These are phyloP conservation scores for Backusella liffmaniae DNA, from an alignment of 192 early-diverging fungal genomes.

Conservation along the genomic window DNA sequence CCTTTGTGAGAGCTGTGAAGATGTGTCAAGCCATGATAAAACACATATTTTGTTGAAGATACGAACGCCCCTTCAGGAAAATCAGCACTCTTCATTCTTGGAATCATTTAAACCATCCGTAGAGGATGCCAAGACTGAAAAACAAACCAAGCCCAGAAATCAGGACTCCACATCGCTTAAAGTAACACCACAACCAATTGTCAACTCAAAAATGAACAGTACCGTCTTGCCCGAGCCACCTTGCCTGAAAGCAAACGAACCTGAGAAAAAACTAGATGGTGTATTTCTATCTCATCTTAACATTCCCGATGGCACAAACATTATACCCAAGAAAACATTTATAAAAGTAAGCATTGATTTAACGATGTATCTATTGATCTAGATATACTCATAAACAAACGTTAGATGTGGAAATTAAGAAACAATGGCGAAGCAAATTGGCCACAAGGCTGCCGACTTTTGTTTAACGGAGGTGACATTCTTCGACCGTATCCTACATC, in stretches of 20 bases:
- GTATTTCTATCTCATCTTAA: conserved; percentile 68
- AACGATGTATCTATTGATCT: neutral
- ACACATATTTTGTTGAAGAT: conserved; percentile 52
- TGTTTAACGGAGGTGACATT: conserved; percentile 52
- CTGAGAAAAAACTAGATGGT: conserved; percentile 26
- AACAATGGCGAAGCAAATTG: conserved; percentile 61
- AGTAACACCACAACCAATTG: neutral
- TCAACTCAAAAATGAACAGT: neutral
- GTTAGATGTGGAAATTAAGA: conserved; percentile 62
- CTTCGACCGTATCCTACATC: conserved; percentile 40
- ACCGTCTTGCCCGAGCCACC: neutral
- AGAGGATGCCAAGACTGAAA: neutral
- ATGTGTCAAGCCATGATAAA: conserved; percentile 35
- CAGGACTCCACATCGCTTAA: neutral
- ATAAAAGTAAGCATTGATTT: conserved; percentile 40
- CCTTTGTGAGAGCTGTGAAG: conserved; percentile 61
- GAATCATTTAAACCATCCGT: neutral
- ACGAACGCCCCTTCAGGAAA: conserved; percentile 30
- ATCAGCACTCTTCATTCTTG: neutral
- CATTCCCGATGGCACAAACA: conserved; percentile 58
- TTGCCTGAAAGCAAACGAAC: neutral
- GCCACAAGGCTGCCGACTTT: conserved; percentile 57
- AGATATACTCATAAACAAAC: neutral
- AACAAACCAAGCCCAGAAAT: neutral
- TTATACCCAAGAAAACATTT: conserved; percentile 54